Evolutionary conservation across 345 rosid genomes (phyloP).

Genomic region (Sisymbrium altissimum): DNA sequence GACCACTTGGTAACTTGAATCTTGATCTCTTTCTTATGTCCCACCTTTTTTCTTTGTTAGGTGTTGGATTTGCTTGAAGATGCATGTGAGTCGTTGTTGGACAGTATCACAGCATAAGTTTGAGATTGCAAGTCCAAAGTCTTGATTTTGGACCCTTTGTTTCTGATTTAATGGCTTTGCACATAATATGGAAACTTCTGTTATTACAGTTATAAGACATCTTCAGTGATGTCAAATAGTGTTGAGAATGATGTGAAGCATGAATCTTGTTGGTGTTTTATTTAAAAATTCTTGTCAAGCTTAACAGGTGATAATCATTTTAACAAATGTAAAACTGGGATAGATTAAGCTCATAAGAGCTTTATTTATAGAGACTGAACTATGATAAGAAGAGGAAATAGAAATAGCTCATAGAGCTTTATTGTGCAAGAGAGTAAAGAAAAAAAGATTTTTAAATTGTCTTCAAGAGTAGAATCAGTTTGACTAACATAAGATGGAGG

Average conservation of each 20-base stretch:
- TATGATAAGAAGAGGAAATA: no score
- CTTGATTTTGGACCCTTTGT: not conserved
- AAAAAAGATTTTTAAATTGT: no score
- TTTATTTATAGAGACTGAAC: no score
- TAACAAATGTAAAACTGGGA: no score
- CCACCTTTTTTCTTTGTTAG: slow-evolving; percentile 32
- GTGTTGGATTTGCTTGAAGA: slow-evolving; percentile 89
- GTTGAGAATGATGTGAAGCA: not conserved
- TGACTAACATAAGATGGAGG: no score
- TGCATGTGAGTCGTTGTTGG: slow-evolving; percentile 85
- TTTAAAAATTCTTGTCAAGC: not conserved
- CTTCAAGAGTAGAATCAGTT: no score
- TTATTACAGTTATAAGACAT: not conserved
- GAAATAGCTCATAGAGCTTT: no score
- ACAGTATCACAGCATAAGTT: slow-evolving; percentile 51
- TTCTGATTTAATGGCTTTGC: not conserved
- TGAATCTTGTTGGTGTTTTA: not conserved
- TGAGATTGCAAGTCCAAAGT: not conserved
- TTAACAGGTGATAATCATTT: not conserved
- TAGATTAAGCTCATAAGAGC: no score
- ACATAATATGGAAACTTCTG: not conserved
- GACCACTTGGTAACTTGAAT: not conserved
- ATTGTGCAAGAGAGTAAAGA: no score
- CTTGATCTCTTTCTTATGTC: not conserved
- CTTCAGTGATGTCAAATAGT: not conserved